Percentiles rank a stretch among this genome's conserved stretches.
These are phyloP conservation scores for Lentinula novae-zelandiae DNA, from an alignment of 1,284 basidiomycete genomes.

Conservation along the genomic window DNA sequence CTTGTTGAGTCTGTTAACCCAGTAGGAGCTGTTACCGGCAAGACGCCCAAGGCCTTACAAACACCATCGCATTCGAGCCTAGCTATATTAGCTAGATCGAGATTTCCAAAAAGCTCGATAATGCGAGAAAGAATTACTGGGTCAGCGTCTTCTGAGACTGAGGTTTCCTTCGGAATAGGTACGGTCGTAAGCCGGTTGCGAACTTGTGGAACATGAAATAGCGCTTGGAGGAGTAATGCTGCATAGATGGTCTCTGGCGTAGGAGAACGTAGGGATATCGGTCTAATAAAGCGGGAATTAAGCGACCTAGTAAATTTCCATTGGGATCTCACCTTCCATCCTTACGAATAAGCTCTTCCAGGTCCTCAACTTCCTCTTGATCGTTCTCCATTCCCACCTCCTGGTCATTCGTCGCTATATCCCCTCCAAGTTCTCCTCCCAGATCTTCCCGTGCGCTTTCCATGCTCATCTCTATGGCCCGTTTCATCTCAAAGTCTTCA, in stretches of 20 bases:
- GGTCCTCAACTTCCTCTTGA: background rate
- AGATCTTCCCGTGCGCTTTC: background rate
- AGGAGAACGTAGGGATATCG: background rate
- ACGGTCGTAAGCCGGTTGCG: background rate
- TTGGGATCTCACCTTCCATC: background rate
- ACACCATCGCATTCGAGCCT: background rate
- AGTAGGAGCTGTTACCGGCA: background rate
- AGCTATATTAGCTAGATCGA: background rate
- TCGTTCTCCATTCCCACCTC: background rate
- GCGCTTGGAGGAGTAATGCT: background rate
- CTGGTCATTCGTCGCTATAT: background rate
- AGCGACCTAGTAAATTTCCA: background rate
- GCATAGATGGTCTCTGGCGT: background rate
- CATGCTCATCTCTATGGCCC: background rate
- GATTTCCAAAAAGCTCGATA: background rate
- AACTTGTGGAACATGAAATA: slow-evolving; percentile 3
- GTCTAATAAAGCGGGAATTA: background rate
- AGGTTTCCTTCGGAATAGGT: background rate
- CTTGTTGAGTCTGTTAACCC: background rate
- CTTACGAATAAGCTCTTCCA: background rate
- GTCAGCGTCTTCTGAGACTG: background rate
- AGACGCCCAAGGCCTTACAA: background rate
- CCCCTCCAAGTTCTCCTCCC: too few species aligned
- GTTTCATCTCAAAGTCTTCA: background rate
- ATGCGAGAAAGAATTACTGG: background rate